phyloP scores from a whole-genome alignment of 148 eudicot species.

The Silene conica region DNA sequence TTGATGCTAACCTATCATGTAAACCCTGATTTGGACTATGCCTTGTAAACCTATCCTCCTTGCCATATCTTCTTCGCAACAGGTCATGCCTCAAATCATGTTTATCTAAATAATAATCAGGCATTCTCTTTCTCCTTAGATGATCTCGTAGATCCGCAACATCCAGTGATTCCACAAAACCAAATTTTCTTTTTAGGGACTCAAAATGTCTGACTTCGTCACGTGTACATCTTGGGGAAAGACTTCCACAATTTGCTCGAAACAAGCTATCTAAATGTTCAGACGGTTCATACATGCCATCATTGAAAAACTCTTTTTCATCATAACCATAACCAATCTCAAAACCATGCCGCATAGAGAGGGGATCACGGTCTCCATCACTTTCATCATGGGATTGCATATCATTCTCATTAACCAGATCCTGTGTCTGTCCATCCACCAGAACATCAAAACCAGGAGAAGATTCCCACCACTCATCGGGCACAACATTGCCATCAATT shows the following conservation, averaged over 20 bases:
- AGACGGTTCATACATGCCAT: constrained; percentile 26
- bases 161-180: constrained; percentile 27
- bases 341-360: constrained; percentile 31
- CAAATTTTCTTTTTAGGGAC: constrained; percentile 34
- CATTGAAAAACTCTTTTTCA: constrained; percentile 19
- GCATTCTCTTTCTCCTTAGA: constrained; percentile 40
- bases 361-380: constrained; percentile 33
- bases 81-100: constrained; percentile 26
- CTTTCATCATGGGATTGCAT: constrained; percentile 32
- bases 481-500: constrained; percentile 31
- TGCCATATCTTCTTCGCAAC: constrained; percentile 23
- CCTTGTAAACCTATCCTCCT: constrained; percentile 22
- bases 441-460: constrained; percentile 71
- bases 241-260: constrained; percentile 12
- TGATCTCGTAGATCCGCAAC: constrained; percentile 46
- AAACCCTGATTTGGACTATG: constrained; percentile 11
- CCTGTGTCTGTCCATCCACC: constrained; percentile 47
- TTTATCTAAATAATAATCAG: constrained; percentile 22
- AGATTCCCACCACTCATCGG: constrained; percentile 59
- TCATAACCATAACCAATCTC: constrained; percentile 26
- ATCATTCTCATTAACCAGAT: constrained; percentile 39
- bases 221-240: constrained; percentile 21
- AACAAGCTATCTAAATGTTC: constrained; percentile 28
- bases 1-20: constrained; percentile 33
- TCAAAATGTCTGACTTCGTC: constrained; percentile 25